A percentile compares a stretch with the other conserved stretches of the same genome.
Conservation (phyloP, 805 yeast species). For the Maudiozyma barnettii region DNA sequence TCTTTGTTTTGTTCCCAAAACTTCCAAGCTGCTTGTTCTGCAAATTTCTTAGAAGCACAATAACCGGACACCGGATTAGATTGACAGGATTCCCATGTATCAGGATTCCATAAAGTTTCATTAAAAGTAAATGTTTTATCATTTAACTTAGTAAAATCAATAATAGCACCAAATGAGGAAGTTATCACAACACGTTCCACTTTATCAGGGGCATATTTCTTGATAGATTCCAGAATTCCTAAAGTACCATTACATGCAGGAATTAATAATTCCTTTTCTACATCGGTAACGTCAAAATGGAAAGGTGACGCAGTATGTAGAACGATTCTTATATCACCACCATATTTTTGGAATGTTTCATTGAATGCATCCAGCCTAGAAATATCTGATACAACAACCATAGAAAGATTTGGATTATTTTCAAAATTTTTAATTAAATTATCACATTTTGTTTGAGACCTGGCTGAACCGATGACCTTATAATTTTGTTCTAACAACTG, state of each 20-base stretch:
- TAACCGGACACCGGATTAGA: slow-evolving; percentile 22
- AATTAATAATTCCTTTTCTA: slow-evolving; percentile 39
- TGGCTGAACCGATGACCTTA: slow-evolving; percentile 43
- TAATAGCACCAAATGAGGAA: slow-evolving; percentile 43
- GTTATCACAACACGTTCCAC: slow-evolving; percentile 44
- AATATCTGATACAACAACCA: slow-evolving; percentile 32
- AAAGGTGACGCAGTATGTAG: slow-evolving; percentile 56
- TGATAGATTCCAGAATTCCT: slow-evolving; percentile 40
- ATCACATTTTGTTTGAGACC: slow-evolving; percentile 37
- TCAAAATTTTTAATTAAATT: slow-evolving; percentile 25
- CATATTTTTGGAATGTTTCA: slow-evolving; percentile 31
- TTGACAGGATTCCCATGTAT: slow-evolving; percentile 29
- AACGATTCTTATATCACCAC: slow-evolving; percentile 43
- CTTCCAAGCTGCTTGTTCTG: slow-evolving; percentile 49
- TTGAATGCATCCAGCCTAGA: slow-evolving; percentile 36
- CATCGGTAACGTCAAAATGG: slow-evolving; percentile 35
- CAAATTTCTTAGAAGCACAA: slow-evolving; percentile 40
- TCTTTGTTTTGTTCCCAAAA: slow-evolving; percentile 33
- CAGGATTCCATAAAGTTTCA: slow-evolving; percentile 44
- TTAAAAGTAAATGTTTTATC: slow-evolving; percentile 30
- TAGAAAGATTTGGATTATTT: slow-evolving; percentile 16
- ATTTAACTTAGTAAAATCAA: slow-evolving; percentile 29
- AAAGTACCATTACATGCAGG: slow-evolving; percentile 52
- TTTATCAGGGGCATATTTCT: slow-evolving; percentile 30
- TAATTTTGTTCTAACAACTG: slow-evolving; percentile 31